Evolutionary conservation across 192 early-diverging fungal genomes (phyloP), one percentile per base, ranked within the genome.

Genomic region (Endogone sp.): DNA sequence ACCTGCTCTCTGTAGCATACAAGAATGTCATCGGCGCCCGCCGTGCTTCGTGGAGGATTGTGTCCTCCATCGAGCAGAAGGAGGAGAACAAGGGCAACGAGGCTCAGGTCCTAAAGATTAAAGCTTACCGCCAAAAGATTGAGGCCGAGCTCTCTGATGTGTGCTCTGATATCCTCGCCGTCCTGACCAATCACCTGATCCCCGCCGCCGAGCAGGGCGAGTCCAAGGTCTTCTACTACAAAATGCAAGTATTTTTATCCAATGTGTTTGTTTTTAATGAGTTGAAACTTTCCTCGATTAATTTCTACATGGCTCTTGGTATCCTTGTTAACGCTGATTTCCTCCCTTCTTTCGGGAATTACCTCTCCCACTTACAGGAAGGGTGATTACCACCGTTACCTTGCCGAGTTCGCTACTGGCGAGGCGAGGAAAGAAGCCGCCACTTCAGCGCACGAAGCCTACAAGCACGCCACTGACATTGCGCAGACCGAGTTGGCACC

Each of bases 181-280:
- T 99, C 55, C 85, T 99, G 63, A 88, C 87, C 73, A 88, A 96
- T 29, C 87, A 96, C 84, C 82, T 98, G 71, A 94, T 99, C 71
- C 92, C 93, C 70, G 82, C 88, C 70, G 93, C 94, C 66, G 91
- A 91, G 78, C 88, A 93, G 82, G 91, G 94, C 76, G 97, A 99
- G 86, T 98, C 97, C 74, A 96, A 95, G 87, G 95, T 99, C 79
- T 99, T 99, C 86, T 99, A 97, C 90, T 96, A 92, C 90, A 99
- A 99, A 90, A 98, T 99, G 97, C 91, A 75, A 75, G 86, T 81
- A 10, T 28, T 32, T 31, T 26, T 31, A 58, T 59, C 24, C 60
- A 31, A 70, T 63, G 67, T 56, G 57, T 24, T 67, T 57, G 21
- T 37, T 68, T n/a, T n/a, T n/a, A n/a, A n/a, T 62, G 24, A n/a